Conservation (phyloP, 495 filamentous ascomycete genomes). For the Aspergillus steynii region DNA sequence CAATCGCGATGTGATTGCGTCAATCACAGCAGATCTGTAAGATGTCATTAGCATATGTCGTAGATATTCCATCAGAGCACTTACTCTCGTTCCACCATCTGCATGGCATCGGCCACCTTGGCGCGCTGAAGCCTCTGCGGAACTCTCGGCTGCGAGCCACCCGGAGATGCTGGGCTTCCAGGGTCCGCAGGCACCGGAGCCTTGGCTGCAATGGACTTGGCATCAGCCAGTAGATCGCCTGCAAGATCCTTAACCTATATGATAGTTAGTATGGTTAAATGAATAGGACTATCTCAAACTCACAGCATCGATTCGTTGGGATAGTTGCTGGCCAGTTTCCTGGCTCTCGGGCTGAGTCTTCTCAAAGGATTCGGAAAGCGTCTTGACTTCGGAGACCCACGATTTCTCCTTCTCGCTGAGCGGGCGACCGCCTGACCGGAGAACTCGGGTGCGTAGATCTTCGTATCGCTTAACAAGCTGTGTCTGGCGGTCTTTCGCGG, state of each 20-base stretch:
- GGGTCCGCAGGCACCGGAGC: constrained; percentile 28
- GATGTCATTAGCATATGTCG: neutral
- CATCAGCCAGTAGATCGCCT: constrained; percentile 52
- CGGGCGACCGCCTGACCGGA: constrained; percentile 56
- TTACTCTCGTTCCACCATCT: constrained; percentile 68
- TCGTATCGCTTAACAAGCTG: constrained; percentile 65
- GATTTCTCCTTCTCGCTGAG: constrained; percentile 73
- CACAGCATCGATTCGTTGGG: constrained; percentile 41
- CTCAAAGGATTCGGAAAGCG: constrained; percentile 41
- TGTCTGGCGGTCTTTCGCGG: constrained; percentile 57
- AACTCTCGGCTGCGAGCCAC: constrained; percentile 47
- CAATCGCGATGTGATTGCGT: constrained; percentile 22
- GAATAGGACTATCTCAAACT: constrained; percentile 23
- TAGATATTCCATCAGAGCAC: constrained; percentile 14
- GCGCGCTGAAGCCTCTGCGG: constrained; percentile 66
- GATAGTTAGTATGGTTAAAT: constrained; percentile 15
- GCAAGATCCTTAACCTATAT: constrained; percentile 46
- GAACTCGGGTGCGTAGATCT: constrained; percentile 58
- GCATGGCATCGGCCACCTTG: constrained; percentile 68
- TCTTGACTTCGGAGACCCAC: constrained; percentile 65
- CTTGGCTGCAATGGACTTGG: constrained; percentile 38
- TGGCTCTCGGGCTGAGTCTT: constrained; percentile 22
- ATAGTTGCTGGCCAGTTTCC: constrained; percentile 31
- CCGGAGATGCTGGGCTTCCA: constrained; percentile 31
- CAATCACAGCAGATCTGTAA: constrained; percentile 25